phyloP scores from a whole-genome alignment of 2,329 filamentous ascomycete species.

The Verticillium zaregamsianum region DNA sequence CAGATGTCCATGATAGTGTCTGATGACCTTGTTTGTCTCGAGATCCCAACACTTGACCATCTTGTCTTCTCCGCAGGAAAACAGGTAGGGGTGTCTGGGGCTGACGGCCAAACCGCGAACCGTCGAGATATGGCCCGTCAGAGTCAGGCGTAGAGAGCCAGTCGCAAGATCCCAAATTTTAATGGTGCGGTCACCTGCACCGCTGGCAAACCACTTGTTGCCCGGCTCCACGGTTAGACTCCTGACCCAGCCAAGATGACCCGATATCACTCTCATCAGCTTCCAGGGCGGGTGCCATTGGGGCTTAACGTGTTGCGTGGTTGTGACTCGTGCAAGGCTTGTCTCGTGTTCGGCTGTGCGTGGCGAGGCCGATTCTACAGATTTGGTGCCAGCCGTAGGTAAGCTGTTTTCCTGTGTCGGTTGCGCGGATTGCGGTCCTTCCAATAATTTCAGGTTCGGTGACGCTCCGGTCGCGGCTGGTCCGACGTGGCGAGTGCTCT shows the following conservation, averaged over 20 bases:
- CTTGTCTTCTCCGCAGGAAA: slow-evolving; percentile 97
- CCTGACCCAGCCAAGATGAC: slow-evolving; percentile 93
- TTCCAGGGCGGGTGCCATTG: slow-evolving; percentile 99
- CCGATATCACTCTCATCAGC: slow-evolving; percentile 94
- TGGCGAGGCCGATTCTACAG: neutral
- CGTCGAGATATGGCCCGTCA: slow-evolving; percentile 92
- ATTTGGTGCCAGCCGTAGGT: neutral
- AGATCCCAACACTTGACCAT: slow-evolving; percentile 99
- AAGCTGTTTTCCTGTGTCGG: no score
- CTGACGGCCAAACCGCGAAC: slow-evolving; percentile 90
- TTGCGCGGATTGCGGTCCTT: slow-evolving; percentile 15
- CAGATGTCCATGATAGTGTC: slow-evolving; percentile 95
- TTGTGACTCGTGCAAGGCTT: neutral
- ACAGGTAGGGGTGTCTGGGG: slow-evolving; percentile 90
- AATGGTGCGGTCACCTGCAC: slow-evolving; percentile 92
- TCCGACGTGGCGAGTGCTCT: slow-evolving; percentile 38
- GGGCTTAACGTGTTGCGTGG: slow-evolving; percentile 49
- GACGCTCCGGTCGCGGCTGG: slow-evolving; percentile 37
- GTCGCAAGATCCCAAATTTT: slow-evolving; percentile 98
- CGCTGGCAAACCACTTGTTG: slow-evolving; percentile 96
- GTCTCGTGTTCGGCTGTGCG: neutral
- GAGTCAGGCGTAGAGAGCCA: slow-evolving; percentile 75
- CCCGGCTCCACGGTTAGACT: slow-evolving; percentile 87
- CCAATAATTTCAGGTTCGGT: slow-evolving; percentile 29
- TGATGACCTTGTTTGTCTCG: slow-evolving; percentile 98